Evolutionary conservation across 2,329 filamentous ascomycete species (phyloP).

Genomic region (Pyrenochaeta sp.): DNA sequence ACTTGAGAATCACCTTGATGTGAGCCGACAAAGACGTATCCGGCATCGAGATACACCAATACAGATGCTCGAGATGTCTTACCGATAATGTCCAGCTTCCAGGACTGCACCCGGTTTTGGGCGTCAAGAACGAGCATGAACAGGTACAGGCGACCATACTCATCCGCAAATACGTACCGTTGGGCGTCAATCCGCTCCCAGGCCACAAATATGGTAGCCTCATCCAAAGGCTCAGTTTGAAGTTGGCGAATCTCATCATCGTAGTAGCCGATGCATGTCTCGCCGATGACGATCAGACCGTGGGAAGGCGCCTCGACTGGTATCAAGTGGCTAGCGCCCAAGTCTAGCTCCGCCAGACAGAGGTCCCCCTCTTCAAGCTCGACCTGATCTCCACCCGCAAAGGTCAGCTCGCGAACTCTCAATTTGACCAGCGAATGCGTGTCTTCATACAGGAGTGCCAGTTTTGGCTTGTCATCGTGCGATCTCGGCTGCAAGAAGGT

Average conservation of each 20-base stretch:
- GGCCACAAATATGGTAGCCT: slow-evolving; percentile 86
- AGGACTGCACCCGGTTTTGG: slow-evolving; percentile 71
- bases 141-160: slow-evolving; percentile 87
- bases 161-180: slow-evolving; percentile 87
- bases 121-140: slow-evolving; percentile 75
- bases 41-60: slow-evolving; percentile 77
- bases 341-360: slow-evolving; percentile 62
- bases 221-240: slow-evolving; percentile 69
- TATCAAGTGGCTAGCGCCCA: slow-evolving; percentile 68
- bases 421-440: slow-evolving; percentile 62
- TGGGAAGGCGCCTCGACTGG: slow-evolving; percentile 65
- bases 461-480: slow-evolving; percentile 60
- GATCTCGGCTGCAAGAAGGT: slow-evolving; percentile 67
- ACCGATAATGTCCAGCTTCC: slow-evolving; percentile 73
- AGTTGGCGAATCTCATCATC: slow-evolving; percentile 76
- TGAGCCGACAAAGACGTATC: slow-evolving; percentile 84
- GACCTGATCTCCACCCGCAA: slow-evolving; percentile 58
- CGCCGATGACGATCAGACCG: slow-evolving; percentile 57
- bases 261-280: slow-evolving; percentile 82
- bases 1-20: slow-evolving; percentile 93
- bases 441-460: slow-evolving; percentile 72
- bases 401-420: slow-evolving; percentile 63
- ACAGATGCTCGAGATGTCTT: slow-evolving; percentile 77
- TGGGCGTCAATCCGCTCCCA: slow-evolving; percentile 87
- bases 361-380: slow-evolving; percentile 62